Evolutionary conservation across 2,329 filamentous ascomycete species (phyloP).

Genomic region (Huntiella bhutanensis): DNA sequence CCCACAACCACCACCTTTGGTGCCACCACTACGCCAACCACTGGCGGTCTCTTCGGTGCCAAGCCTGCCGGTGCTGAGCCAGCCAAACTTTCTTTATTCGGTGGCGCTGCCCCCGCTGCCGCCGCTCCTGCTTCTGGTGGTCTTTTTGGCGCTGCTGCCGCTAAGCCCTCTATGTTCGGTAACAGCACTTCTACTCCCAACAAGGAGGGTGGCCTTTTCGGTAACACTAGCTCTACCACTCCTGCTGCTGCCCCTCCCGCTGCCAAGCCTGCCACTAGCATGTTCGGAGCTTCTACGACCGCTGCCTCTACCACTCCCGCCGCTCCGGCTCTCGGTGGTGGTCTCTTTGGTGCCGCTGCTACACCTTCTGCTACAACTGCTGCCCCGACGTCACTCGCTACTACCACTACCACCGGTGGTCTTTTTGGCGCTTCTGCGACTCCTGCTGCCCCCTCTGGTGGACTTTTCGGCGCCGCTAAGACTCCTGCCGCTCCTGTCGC

Average conservation of each 20-base stretch:
- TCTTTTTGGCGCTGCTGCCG: conserved; percentile 13
- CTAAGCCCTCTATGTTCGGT: conserved; percentile 4
- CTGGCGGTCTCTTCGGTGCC: conserved; percentile 23
- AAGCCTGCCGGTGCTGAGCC: conserved; percentile 14
- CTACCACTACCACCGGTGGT: conserved; percentile 10
- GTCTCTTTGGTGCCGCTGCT: conserved; percentile 13
- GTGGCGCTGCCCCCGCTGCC: conserved; percentile 12
- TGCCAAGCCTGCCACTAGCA: conserved; percentile 13
- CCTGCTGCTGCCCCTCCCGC: conserved; percentile 16
- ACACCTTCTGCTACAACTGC: conserved; percentile 11
- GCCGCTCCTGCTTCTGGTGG: conserved; percentile 12
- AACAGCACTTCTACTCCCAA: conserved; percentile 14
- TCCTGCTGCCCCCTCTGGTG: conserved; percentile 9
- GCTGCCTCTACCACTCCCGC: conserved; percentile 7
- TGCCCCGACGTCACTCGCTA: conserved; percentile 12
- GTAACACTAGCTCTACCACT: conserved; percentile 6
- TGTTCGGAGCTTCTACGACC: conserved; percentile 16
- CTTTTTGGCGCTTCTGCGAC: conserved; percentile 12
- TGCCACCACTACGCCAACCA: conserved; percentile 32
- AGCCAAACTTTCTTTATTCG: conserved; percentile 15
- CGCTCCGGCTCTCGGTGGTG: conserved; percentile 8
- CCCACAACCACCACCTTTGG: not conserved
- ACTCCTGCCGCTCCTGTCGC: conserved; percentile 13
- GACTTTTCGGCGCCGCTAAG: conserved; percentile 1
- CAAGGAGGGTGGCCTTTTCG: conserved; percentile 14